Evolutionary conservation across 1,284 basidiomycete species (phyloP).

Genomic region (Mycosarcoma maydis): DNA sequence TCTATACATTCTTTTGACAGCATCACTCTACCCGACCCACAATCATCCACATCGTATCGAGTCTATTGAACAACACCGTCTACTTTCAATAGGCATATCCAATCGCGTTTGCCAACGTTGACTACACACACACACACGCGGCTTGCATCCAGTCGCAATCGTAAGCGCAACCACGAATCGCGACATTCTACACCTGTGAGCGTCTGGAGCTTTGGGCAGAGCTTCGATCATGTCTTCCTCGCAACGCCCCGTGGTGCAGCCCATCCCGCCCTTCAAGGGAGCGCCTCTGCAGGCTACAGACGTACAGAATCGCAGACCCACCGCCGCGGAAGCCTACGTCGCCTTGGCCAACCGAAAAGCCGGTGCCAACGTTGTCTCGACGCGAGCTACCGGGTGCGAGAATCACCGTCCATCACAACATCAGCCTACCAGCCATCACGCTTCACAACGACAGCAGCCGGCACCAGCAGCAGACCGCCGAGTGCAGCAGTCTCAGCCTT

Average conservation of each 20-base stretch:
- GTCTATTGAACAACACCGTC: too few relatives aligned
- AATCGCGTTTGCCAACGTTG: not conserved
- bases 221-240: slow-evolving; percentile 37
- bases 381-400: slow-evolving; percentile 32
- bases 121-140: not conserved
- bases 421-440: slow-evolving; percentile 33
- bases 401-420: slow-evolving; percentile 34
- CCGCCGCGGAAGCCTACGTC: slow-evolving; percentile 40
- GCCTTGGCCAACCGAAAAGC: slow-evolving; percentile 42
- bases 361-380: slow-evolving; percentile 37
- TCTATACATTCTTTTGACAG: slow-evolving; percentile 13
- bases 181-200: not conserved
- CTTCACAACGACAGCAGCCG: slow-evolving; percentile 35
- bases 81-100: not conserved
- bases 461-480: slow-evolving; percentile 33
- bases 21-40: not conserved
- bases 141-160: not conserved
- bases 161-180: too few relatives aligned
- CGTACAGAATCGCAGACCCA: slow-evolving; percentile 38
- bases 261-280: slow-evolving; percentile 53
- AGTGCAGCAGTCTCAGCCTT: slow-evolving; percentile 20
- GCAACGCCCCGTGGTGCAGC: slow-evolving; percentile 32
- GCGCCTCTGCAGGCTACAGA: slow-evolving; percentile 39
- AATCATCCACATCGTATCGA: not conserved
- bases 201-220: slow-evolving; percentile 16